Evolutionary conservation across 2,329 filamentous ascomycete genomes (phyloP).

Genomic region (Penicillium oxalicum): DNA sequence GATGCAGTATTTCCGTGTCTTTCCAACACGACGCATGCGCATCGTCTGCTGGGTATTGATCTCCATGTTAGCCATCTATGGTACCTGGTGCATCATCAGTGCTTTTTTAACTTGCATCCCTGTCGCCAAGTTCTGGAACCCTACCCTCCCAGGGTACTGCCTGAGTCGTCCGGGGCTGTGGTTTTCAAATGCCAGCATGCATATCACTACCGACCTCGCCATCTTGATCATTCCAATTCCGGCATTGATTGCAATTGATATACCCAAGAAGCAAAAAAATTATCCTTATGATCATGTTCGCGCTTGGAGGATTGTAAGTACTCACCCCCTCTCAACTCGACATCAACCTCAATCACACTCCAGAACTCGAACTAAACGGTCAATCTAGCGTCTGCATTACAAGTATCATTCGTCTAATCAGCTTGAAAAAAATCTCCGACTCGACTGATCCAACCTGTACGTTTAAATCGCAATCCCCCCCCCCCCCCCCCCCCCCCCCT

Average conservation of each 20-base stretch:
- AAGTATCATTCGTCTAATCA: conserved; percentile 29
- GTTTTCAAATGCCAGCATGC: conserved; percentile 41
- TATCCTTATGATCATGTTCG: conserved; percentile 39
- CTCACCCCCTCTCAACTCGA: neutral
- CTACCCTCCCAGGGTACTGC: conserved; percentile 29
- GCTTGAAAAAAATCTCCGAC: conserved; percentile 28
- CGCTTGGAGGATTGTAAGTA: conserved; percentile 34
- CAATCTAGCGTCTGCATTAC: conserved; percentile 28
- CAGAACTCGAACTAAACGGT: neutral
- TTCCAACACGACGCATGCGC: conserved; percentile 32
- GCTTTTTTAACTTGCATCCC: conserved; percentile 34
- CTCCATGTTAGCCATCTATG: conserved; percentile 28
- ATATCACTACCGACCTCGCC: conserved; percentile 41
- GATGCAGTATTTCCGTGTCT: conserved; percentile 46
- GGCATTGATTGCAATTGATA: conserved; percentile 34
- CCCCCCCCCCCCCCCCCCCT: too few species aligned
- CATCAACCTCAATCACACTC: too few species aligned
- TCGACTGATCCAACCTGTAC: conserved; percentile 33
- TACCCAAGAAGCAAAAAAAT: conserved; percentile 42
- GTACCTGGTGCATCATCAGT: conserved; percentile 32
- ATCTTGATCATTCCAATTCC: conserved; percentile 44
- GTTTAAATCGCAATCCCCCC: neutral
- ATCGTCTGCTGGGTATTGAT: conserved; percentile 36
- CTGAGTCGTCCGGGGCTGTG: conserved; percentile 37
- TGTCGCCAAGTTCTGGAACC: conserved; percentile 33